Evolutionary conservation across 1,284 basidiomycete species (phyloP).

Genomic region (Moesziomyces aphidis): DNA sequence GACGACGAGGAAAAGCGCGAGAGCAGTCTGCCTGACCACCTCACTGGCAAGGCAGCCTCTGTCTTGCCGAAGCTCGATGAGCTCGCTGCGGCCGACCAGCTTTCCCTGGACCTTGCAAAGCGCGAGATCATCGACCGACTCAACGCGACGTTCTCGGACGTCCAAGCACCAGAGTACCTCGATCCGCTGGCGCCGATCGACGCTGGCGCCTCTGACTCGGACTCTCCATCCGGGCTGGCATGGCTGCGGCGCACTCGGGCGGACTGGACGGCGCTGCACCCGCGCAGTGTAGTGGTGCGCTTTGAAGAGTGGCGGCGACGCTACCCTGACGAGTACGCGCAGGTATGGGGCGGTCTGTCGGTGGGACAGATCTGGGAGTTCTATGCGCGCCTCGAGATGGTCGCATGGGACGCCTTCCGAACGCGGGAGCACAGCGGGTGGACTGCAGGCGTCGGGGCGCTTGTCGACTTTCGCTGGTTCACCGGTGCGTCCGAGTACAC

Average conservation of each 20-base stretch:
- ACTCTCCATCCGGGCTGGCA: not conserved
- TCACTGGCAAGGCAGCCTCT: not conserved
- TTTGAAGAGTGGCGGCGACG: constrained; percentile 53
- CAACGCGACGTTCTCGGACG: constrained; percentile 40
- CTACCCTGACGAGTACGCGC: constrained; percentile 56
- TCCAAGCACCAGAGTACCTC: constrained; percentile 58
- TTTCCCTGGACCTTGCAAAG: constrained; percentile 35
- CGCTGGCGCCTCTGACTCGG: not conserved
- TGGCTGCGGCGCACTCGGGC: not conserved
- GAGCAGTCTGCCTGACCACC: not conserved
- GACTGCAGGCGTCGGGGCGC: constrained; percentile 2
- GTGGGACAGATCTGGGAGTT: constrained; percentile 62
- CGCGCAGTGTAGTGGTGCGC: constrained; percentile 49
- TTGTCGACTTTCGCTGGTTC: constrained; percentile 28
- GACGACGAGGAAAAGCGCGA: constrained; percentile 2
- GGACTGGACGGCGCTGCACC: constrained; percentile 27
- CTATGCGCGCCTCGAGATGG: constrained; percentile 54
- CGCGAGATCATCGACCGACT: constrained; percentile 12
- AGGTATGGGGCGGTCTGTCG: constrained; percentile 63
- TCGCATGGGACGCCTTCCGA: constrained; percentile 41
- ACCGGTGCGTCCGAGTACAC: constrained; percentile 17
- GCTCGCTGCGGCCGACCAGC: constrained; percentile 23
- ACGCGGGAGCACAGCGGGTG: constrained; percentile 11
- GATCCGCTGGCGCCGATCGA: constrained; percentile 30
- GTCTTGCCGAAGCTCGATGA: constrained; percentile 5